Evolutionary conservation across 208 protist genomes (phyloP).

Genomic region (Leishmania braziliensis): DNA sequence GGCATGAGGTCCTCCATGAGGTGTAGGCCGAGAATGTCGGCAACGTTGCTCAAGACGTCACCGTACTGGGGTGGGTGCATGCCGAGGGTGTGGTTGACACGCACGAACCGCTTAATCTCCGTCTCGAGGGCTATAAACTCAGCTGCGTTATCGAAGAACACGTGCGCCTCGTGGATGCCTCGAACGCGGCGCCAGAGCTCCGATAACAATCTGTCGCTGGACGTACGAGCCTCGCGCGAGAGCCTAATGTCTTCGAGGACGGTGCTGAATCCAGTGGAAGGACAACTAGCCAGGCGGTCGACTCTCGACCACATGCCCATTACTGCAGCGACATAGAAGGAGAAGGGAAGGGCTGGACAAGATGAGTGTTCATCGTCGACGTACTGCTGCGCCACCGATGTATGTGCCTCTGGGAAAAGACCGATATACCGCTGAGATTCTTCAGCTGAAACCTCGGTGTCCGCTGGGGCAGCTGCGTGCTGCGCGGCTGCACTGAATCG

Average conservation of each 20-base stretch:
- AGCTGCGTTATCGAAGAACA: conserved; percentile 20
- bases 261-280: conserved; percentile 3
- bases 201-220: not conserved
- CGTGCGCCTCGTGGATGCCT: conserved; percentile 11
- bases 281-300: conserved; percentile 10
- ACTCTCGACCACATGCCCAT: conserved; percentile 14
- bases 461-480: not conserved
- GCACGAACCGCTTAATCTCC: conserved; percentile 34
- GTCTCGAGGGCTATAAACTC: conserved; percentile 31
- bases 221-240: conserved; percentile 4
- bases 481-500: not conserved
- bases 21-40: conserved; percentile 20
- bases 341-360: conserved; percentile 18
- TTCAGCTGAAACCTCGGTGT: not conserved
- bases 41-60: conserved; percentile 19
- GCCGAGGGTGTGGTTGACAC: conserved; percentile 28
- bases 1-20: conserved; percentile 1
- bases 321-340: conserved; percentile 13
- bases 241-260: conserved; percentile 28
- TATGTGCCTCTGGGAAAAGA: not conserved
- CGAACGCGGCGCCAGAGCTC: conserved; percentile 14
- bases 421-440: too few relatives aligned
- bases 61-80: conserved; percentile 35
- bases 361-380: not conserved
- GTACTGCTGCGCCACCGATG: not conserved